Conservation (phyloP, 73 alveolate species). For the Blepharisma stoltei region DNA sequence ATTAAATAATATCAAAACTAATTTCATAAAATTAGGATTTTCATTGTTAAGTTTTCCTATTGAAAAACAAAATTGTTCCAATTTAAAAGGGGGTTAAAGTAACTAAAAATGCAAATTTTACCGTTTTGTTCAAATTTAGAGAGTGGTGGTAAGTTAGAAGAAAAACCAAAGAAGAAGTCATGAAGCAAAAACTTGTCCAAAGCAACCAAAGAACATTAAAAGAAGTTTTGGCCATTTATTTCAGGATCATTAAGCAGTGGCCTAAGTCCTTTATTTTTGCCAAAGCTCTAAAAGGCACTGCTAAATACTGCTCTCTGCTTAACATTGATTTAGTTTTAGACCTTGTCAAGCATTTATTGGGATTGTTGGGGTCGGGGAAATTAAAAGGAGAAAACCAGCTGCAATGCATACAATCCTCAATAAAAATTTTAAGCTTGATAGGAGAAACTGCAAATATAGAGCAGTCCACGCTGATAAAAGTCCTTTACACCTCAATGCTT, state of each 20-base stretch:
- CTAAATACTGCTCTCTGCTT: background rate
- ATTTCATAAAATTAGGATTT: too few species aligned
- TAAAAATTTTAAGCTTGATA: background rate
- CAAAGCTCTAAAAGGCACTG: background rate
- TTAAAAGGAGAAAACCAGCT: background rate
- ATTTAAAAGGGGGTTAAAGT: too few species aligned
- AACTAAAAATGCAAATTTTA: too few species aligned
- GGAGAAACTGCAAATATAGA: background rate
- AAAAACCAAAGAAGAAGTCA: background rate
- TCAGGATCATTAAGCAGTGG: background rate
- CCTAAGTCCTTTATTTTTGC: background rate
- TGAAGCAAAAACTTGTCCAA: background rate
- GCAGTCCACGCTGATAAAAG: background rate
- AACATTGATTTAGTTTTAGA: constrained; percentile 10
- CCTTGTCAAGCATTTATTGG: background rate
- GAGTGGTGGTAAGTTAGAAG: too few species aligned
- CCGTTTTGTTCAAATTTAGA: too few species aligned
- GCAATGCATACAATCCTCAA: background rate
- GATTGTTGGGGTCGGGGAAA: background rate
- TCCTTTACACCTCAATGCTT: constrained; percentile 8
- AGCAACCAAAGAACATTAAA: constrained; percentile 11
- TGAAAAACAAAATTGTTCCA: too few species aligned
- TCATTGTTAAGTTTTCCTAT: too few species aligned
- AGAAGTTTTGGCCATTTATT: constrained; percentile 17
- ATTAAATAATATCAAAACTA: too few species aligned